Conservation (phyloP, 1,139 yeast species). For the Hemisphaericaspora xylanilytica region DNA sequence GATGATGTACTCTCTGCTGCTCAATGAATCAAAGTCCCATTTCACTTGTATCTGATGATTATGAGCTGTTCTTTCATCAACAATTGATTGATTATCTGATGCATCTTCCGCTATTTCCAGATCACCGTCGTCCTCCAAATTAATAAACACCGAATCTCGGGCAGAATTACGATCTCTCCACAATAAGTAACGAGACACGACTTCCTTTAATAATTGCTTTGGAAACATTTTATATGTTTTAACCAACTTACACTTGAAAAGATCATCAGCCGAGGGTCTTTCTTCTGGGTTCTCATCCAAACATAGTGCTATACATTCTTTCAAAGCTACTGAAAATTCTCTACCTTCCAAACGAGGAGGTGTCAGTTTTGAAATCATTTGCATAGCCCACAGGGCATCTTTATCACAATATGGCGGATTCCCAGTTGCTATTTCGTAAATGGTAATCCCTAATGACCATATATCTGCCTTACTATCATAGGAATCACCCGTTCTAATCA, state of each 20-base stretch:
- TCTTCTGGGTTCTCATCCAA: conserved; percentile 91
- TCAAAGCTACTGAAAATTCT: conserved; percentile 69
- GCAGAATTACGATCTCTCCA: conserved; percentile 71
- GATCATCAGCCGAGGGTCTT: conserved; percentile 83
- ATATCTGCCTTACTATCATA: conserved; percentile 87
- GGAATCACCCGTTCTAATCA: conserved; percentile 86
- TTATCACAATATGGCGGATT: conserved; percentile 97
- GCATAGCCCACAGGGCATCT: conserved; percentile 94
- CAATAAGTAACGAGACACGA: conserved; percentile 72
- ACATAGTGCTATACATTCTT: conserved; percentile 88
- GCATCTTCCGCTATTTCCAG: conserved; percentile 4
- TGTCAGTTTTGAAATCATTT: conserved; percentile 83
- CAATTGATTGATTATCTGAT: conserved; percentile 16
- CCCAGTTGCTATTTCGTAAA: conserved; percentile 94
- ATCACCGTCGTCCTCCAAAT: conserved; percentile 30
- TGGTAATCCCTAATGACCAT: conserved; percentile 92
- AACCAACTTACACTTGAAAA: conserved; percentile 71
- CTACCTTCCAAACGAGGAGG: conserved; percentile 95
- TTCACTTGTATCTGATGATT: conserved; percentile 58
- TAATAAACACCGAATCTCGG: conserved; percentile 47
- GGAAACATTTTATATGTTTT: conserved; percentile 59
- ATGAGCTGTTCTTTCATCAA: conserved; percentile 7
- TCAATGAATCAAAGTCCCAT: conserved; percentile 84
- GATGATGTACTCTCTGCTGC: conserved; percentile 67
- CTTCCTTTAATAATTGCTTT: conserved; percentile 63